Percentiles rank a stretch among this genome's conserved stretches.
phyloP scores from a whole-genome alignment of 176 grass and related monocot genomes.

The Elaeis guineensis region DNA sequence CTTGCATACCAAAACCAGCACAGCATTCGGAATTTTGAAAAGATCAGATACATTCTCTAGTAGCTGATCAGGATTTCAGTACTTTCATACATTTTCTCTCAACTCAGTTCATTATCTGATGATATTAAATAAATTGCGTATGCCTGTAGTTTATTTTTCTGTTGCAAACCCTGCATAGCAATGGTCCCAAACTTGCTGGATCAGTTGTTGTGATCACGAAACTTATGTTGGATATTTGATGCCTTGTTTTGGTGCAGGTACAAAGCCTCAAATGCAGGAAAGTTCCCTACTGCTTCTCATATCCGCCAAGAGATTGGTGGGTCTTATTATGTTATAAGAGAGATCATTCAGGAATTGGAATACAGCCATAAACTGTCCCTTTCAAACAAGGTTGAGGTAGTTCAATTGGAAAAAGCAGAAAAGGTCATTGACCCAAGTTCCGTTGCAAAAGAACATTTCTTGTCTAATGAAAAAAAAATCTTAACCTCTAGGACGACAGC shows the following conservation, averaged over 20 bases:
- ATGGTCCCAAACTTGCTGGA: too few species aligned
- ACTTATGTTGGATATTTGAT: too few species aligned
- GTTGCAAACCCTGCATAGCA: too few species aligned
- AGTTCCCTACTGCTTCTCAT: conserved; percentile 18
- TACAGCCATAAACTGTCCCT: conserved; percentile 31
- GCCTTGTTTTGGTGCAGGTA: conserved; percentile 40
- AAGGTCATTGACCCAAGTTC: conserved; percentile 14
- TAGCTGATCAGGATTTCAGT: too few species aligned
- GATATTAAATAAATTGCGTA: too few species aligned
- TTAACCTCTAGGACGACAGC: background rate
- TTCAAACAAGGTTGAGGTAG: conserved; percentile 10
- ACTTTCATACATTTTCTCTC: too few species aligned
- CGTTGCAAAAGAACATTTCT: conserved; percentile 12
- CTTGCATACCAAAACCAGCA: too few species aligned
- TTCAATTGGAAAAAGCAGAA: conserved; percentile 1
- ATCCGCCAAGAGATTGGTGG: conserved; percentile 38
- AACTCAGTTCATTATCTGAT: too few species aligned
- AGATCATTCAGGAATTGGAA: conserved; percentile 49
- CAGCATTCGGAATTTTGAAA: too few species aligned
- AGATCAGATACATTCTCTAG: too few species aligned
- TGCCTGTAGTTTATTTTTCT: too few species aligned
- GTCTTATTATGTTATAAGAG: conserved; percentile 28
- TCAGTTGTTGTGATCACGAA: too few species aligned
- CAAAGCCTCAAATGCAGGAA: conserved; percentile 48
- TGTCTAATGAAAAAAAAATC: background rate